Conservation (phyloP, 352 stramenopile species). For the Lagenidium giganteum region DNA sequence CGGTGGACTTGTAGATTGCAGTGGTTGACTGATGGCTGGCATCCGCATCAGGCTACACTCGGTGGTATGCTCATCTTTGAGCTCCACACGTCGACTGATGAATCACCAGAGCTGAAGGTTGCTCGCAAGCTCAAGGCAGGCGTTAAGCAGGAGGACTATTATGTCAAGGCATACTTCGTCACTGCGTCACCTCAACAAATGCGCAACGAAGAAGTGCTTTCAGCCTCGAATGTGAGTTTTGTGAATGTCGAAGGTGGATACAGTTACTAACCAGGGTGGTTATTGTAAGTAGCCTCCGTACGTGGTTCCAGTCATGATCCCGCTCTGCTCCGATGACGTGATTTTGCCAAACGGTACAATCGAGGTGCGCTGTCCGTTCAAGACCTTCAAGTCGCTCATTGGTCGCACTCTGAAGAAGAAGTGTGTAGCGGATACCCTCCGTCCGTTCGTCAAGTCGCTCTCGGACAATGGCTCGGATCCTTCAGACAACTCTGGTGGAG, state of each 20-base stretch:
- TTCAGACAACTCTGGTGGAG: neutral
- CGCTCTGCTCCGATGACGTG: slow-evolving; percentile 63
- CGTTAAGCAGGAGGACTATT: slow-evolving; percentile 30
- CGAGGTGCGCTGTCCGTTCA: slow-evolving; percentile 54
- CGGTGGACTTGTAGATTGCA: slow-evolving; percentile 35
- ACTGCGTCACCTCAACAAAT: slow-evolving; percentile 67
- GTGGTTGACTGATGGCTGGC: slow-evolving; percentile 69
- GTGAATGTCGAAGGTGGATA: neutral
- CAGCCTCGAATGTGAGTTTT: slow-evolving; percentile 41
- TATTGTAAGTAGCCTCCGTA: slow-evolving; percentile 37
- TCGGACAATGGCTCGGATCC: slow-evolving; percentile 4
- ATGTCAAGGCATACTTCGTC: slow-evolving; percentile 70
- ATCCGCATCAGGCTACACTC: slow-evolving; percentile 60
- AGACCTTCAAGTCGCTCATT: slow-evolving; percentile 64
- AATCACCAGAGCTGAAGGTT: no score
- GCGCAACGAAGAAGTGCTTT: slow-evolving; percentile 48
- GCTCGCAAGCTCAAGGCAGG: no score
- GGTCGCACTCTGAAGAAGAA: slow-evolving; percentile 56
- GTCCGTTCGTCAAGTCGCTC: slow-evolving; percentile 59
- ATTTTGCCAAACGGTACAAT: slow-evolving; percentile 28
- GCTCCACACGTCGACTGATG: slow-evolving; percentile 34
- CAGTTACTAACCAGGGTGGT: neutral
- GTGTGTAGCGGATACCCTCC: slow-evolving; percentile 65
- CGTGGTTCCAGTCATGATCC: slow-evolving; percentile 58
- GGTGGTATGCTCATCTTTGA: slow-evolving; percentile 80